Evolutionary conservation across 768 basidiomycete genomes (phyloP), one percentile per base, ranked within the genome.

Genomic region (Auriculariales sp.): DNA sequence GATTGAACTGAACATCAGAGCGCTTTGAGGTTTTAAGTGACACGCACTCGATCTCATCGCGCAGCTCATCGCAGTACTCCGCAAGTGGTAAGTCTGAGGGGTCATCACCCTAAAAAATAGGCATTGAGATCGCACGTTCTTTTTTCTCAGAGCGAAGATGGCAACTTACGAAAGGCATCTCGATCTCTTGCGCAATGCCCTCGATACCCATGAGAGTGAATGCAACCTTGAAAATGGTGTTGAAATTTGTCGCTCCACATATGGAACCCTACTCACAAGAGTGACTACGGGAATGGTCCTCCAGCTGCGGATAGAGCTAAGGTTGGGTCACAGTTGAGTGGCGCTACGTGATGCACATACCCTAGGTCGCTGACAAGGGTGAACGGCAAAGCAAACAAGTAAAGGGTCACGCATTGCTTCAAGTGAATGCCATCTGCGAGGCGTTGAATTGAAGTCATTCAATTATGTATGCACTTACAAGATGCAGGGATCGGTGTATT

Each of bases 141-240:
- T 34, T 24, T 2, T 51, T 29, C 49, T 3, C 28, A 46, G 47
- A 28, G 34, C 1, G 15, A 22, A 30, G 17, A 34, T 15, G 22
- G n/a, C n/a, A 63, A 71, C 44, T 53, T 82, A 90, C 92, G 56
- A 95, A 95, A 0, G 93, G 93, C 81, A 86, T 85, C 63, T 95
- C 92, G 56, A 94, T 90, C 64, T 90, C 81, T 53, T 93, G 83
- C 0, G 93, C 92, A 55, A 95, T 97, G 3, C 90, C 91, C 69
- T 95, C 92, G 47, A 97, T 87, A 15, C 91, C 90, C 77, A 92
- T 91, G 48, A 95, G 75, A 0, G 86, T 92, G 68, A 93, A 91
- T 6, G 88, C 80, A 27, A 92, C 82, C 28, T 59, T 35, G 3
- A 57, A 59, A 19, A 17, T 1, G 2, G 12, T n/a, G n/a, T n/a